Evolutionary conservation across 202 grass and related monocot genomes (phyloP), one percentile per base, ranked within the genome.

Genomic region (Digitaria exilis): DNA sequence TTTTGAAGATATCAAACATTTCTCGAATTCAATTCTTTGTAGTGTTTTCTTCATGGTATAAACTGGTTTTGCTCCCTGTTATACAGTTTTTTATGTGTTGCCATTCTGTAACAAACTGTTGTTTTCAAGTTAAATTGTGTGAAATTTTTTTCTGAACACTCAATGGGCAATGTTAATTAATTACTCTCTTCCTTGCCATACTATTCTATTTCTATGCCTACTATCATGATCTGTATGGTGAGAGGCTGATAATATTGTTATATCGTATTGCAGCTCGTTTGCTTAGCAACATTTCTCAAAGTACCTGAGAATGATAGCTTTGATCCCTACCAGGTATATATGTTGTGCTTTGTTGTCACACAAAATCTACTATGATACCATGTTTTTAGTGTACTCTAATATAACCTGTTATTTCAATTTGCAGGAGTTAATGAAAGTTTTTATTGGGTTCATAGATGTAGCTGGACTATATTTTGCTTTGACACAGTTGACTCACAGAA

Each of bases 391-490:
- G 18, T 46, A 21, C 56, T 71, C 69, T 82, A 80, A 75, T 80
- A 41, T 79, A 42, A 83, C 12, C 4, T 62, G 30, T 69, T 73
- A 18, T 82, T 90, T 78, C 32, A 3, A 67, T 72, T 82, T 88
- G 22, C 80, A 99, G 96, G 96, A 99, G 87, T 46, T 96, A 67
- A 86, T 99, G 80, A 99, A 99, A 82, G 90, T 91, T 24, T 73
- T 96, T 58, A 99, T 99, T 80, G 91, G 93, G 50, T 90, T 99
- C 84, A 86, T 96, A 86, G 96, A 99, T 89, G 96, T 96, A 75
- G 96, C 91, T 89, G 93, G 93, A 67, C 89, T 99, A 82, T 99
- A 99, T 90, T 99, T 96, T 83, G 91, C 89, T 81, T 80, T 99
- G 87, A 94, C 96, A 76, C 96, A 92, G 59, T 84, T 99, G 84